These are phyloP conservation scores for Boletus vermiculosoides DNA, from an alignment of 768 basidiomycete genomes.

Conservation along the genomic window DNA sequence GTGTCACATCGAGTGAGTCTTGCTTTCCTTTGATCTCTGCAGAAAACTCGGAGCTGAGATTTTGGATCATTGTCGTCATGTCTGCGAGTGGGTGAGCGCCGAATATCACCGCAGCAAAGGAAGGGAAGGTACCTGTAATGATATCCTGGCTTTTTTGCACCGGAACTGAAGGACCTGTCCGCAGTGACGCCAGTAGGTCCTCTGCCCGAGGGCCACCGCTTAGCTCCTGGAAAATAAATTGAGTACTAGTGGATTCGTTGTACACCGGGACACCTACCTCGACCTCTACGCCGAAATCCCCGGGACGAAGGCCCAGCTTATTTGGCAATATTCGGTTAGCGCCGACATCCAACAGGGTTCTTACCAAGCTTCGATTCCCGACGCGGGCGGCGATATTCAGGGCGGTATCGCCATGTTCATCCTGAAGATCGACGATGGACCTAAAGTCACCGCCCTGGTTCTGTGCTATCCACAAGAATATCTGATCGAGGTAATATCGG, in stretches of 20 bases:
- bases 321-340: constrained; percentile 88
- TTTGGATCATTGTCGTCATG: constrained; percentile 82
- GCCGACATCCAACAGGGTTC: constrained; percentile 85
- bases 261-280: constrained; percentile 53
- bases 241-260: neutral
- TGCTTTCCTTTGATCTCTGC: constrained; percentile 84
- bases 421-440: constrained; percentile 85
- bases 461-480: constrained; percentile 83
- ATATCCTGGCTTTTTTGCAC: constrained; percentile 89
- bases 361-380: constrained; percentile 84
- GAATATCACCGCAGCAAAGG: neutral
- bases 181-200: constrained; percentile 73
- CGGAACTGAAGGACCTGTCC: constrained; percentile 71
- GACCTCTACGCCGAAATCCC: constrained; percentile 92
- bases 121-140: constrained; percentile 54
- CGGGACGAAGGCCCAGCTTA: constrained; percentile 89
- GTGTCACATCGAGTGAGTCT: constrained; percentile 82
- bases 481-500: constrained; percentile 87
- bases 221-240: constrained; percentile 50
- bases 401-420: constrained; percentile 94
- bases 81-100: constrained; percentile 45
- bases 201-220: constrained; percentile 71
- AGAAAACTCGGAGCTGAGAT: constrained; percentile 74
- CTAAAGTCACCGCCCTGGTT: constrained; percentile 74
- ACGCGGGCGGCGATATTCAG: constrained; percentile 94